Percentiles rank a stretch among this genome's conserved stretches.
Evolutionary conservation across 352 stramenopile species (phyloP).

Genomic region (Plasmopara muralis): DNA sequence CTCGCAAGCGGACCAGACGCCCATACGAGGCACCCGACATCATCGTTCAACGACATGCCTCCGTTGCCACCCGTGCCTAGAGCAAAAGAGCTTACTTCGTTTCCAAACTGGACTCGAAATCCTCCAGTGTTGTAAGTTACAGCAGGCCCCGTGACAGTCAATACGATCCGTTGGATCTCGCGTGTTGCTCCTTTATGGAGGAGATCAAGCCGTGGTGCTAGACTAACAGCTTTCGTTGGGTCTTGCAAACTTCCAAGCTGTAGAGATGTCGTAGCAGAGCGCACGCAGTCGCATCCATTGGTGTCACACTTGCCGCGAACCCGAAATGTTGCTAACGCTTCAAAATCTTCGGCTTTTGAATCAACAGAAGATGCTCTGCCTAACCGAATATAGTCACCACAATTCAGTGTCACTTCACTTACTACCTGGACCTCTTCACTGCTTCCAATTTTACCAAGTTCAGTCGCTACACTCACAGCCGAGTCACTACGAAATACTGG

Average conservation of each 20-base stretch:
- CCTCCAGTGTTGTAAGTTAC: constrained; percentile 57
- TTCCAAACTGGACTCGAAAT: constrained; percentile 88
- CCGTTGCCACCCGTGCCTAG: constrained; percentile 31
- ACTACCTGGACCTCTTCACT: constrained; percentile 31
- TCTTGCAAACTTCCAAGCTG: constrained; percentile 45
- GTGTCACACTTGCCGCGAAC: constrained; percentile 52
- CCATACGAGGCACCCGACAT: constrained; percentile 75
- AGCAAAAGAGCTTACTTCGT: constrained; percentile 71
- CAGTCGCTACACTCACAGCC: constrained; percentile 30
- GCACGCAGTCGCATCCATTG: constrained; percentile 38
- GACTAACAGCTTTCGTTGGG: constrained; percentile 31
- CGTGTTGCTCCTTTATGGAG: constrained; percentile 40
- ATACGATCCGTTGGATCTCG: constrained; percentile 63
- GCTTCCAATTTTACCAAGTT: constrained; percentile 29
- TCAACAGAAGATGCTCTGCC: too few relatives aligned
- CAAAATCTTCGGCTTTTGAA: too few relatives aligned
- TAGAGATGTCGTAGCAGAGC: constrained; percentile 22
- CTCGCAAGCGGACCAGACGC: constrained; percentile 42
- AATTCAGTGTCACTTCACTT: too few relatives aligned
- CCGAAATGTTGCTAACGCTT: constrained; percentile 39
- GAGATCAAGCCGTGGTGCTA: constrained; percentile 29
- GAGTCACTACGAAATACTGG: constrained; percentile 57
- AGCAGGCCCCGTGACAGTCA: constrained; percentile 26
- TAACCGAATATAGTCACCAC: too few relatives aligned
- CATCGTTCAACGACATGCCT: constrained; percentile 60